Evolutionary conservation across 2,329 filamentous ascomycete genomes (phyloP), one percentile per base, ranked within the genome.

Genomic region (Fusarium floridanum): DNA sequence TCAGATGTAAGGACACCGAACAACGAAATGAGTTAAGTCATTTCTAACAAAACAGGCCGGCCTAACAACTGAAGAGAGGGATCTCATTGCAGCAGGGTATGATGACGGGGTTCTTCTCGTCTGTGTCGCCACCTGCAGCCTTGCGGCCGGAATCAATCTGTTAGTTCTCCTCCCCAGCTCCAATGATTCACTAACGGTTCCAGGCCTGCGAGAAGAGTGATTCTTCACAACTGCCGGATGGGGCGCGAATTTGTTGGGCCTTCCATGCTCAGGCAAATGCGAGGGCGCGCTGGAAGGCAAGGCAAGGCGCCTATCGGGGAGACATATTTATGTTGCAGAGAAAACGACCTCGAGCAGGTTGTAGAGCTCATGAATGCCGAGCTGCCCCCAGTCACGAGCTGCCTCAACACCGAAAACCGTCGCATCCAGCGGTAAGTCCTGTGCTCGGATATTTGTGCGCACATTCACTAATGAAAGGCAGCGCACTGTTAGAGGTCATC

Each of bases 111-210:
- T 88, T 6, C 80, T 95, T 20, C 92, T 92, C 74, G 90, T 94
- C 1, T 91, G 94, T 62, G 90, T 94, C 17, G 93, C 93, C 41
- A 95, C 93, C 2, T 95, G 93, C 77, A 94, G 92, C 79, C 87
- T 95, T 66, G 93, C 93, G n/a, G 93, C 93, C 16, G 93, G 93
- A n/a, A 94, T 95, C 68, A 95, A 95, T 81, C 84, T 95, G 78
- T 86, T 70, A 67, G 83, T 17, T 29, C 11, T 6, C 10, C 37
- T 41, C 29, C 14, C 16, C 39, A 36, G 3, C 12, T 9, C 8
- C 32, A 6, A 20, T 39, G 17, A 29, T 29, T 55, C 53, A 32
- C 74, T 79, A 80, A 55, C 34, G 11, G 22, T 11, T 2, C 43
- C 29, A 85, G 85, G 16, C 89, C 89, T 16, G 93, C 93, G 9